phyloP scores from a whole-genome alignment of 352 stramenopile species.

The Phytophthora europaea region DNA sequence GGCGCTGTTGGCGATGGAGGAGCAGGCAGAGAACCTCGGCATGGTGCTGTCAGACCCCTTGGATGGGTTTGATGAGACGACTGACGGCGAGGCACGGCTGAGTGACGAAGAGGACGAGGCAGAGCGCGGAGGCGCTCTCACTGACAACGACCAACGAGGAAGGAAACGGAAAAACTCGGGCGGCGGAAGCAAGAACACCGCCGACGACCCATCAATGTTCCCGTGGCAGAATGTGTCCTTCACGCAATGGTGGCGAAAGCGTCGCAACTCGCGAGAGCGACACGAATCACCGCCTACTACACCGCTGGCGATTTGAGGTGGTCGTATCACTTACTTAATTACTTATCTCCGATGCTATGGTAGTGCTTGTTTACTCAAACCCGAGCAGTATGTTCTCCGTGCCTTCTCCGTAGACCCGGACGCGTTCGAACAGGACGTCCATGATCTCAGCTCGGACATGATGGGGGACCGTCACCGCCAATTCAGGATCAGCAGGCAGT shows the following conservation, averaged over 20 bases:
- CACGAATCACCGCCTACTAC: slow-evolving; percentile 29
- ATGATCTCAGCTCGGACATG: slow-evolving; percentile 50
- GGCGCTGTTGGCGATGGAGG: slow-evolving; percentile 73
- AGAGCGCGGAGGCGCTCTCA: slow-evolving; percentile 22
- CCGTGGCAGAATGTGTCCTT: slow-evolving; percentile 84
- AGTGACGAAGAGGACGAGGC: slow-evolving; percentile 74
- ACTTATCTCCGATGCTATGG: slow-evolving; percentile 11
- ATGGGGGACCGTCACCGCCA: slow-evolving; percentile 23
- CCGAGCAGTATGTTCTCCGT: slow-evolving; percentile 62
- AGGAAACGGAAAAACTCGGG: slow-evolving; percentile 41
- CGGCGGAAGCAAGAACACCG: slow-evolving; percentile 24
- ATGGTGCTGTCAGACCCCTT: slow-evolving; percentile 41
- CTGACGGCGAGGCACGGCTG: slow-evolving; percentile 67
- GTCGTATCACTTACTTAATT: slow-evolving; percentile 14
- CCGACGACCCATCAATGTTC: slow-evolving; percentile 59
- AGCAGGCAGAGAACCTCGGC: slow-evolving; percentile 50
- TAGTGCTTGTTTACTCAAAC: slow-evolving; percentile 59
- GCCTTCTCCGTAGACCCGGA: slow-evolving; percentile 67
- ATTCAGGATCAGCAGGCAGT: slow-evolving; percentile 27
- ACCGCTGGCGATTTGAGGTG: slow-evolving; percentile 25
- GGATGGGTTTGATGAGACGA: slow-evolving; percentile 67
- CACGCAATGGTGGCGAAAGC: slow-evolving; percentile 81
- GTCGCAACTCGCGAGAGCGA: slow-evolving; percentile 39
- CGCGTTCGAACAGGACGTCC: slow-evolving; percentile 71
- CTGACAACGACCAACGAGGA: slow-evolving; percentile 40